Conservation (phyloP, 768 basidiomycete species). For the Atractiella rhizophila region DNA sequence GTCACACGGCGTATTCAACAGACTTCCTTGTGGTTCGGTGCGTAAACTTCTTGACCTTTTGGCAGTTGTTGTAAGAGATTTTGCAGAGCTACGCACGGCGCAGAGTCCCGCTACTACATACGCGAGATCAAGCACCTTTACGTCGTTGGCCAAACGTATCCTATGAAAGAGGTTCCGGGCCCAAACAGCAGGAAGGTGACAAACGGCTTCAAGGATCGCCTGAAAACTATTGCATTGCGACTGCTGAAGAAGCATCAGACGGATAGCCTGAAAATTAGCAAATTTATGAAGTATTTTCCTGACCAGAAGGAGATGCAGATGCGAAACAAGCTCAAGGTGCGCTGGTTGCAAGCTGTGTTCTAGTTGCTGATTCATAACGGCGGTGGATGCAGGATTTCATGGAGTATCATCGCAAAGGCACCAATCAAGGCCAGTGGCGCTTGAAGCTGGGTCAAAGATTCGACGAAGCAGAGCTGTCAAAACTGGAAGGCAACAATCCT, state of each 20-base stretch:
- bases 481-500: slow-evolving; percentile 72
- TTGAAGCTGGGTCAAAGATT: slow-evolving; percentile 46
- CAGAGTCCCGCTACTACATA: slow-evolving; percentile 65
- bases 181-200: slow-evolving; percentile 96
- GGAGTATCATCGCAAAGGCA: slow-evolving; percentile 82
- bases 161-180: slow-evolving; percentile 83
- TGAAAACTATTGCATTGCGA: slow-evolving; percentile 86
- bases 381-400: slow-evolving; percentile 70
- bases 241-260: slow-evolving; percentile 62
- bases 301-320: slow-evolving; percentile 96
- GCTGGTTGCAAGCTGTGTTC: background rate
- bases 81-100: slow-evolving; percentile 56
- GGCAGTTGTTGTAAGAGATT: background rate
- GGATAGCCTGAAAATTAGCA: slow-evolving; percentile 72
- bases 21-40: slow-evolving; percentile 85
- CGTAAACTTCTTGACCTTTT: slow-evolving; percentile 16
- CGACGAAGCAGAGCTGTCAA: slow-evolving; percentile 42
- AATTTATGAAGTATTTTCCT: slow-evolving; percentile 88
- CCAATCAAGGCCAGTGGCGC: slow-evolving; percentile 90
- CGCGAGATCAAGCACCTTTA: slow-evolving; percentile 85
- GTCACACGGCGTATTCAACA: slow-evolving; percentile 60
- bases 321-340: slow-evolving; percentile 71
- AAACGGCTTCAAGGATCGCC: slow-evolving; percentile 69
- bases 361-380: background rate
- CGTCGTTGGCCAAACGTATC: slow-evolving; percentile 87